Base-by-base conservation (phyloP, 2,329 filamentous ascomycete species). In the Aschersonia sp. region DNA sequence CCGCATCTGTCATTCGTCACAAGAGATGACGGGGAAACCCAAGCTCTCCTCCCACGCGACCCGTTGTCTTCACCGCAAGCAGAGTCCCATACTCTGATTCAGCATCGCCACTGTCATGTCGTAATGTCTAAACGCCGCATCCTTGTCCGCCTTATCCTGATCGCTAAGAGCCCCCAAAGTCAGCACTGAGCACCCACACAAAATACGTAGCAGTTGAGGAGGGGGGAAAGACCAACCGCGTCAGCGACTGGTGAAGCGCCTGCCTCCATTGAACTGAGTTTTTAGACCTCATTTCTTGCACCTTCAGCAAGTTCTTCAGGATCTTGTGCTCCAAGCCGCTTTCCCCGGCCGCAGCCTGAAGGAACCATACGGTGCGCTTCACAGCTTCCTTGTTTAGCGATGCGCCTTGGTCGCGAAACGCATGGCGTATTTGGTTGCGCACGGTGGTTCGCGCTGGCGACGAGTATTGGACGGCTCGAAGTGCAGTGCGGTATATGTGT, bases 391-490 rank as follows among this genome's bases (percentile, higher is more conserved):
- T 51, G 47, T 84, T 69, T 53, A 74, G 76, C n/a, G 45, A 49
- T 44, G 65, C 65, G 28, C 58, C 58, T 2, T 51, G 49, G 41
- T 74, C 69, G 10, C 71, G 75, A 58, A 86, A 86, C 7, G 75
- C 78, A 5, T 58, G 56, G 43, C 81, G 73, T 30, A 85, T 62
- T 58, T 76, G 71, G 56, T 81, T 71, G 49, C 78, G 76, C 12
- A 78, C 69, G 4, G 75, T 67, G 62, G 71, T 82, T 47, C 84
- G 80, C 31, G 80, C 75, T 12, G 85, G 85, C 52, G 75, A 74
- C 10, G 84, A 77, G 66, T 80, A 85, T 53, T 84, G 80, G 29
- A 91, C 77, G 4, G 84, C 86, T 31, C 72, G 77, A n/a, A 89
- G 71, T 20, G 77, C 68, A 5, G 72, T 72, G 47, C 82, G 78